Conservation (phyloP, 2,329 filamentous ascomycete species). For the Alternaria infectoria region DNA sequence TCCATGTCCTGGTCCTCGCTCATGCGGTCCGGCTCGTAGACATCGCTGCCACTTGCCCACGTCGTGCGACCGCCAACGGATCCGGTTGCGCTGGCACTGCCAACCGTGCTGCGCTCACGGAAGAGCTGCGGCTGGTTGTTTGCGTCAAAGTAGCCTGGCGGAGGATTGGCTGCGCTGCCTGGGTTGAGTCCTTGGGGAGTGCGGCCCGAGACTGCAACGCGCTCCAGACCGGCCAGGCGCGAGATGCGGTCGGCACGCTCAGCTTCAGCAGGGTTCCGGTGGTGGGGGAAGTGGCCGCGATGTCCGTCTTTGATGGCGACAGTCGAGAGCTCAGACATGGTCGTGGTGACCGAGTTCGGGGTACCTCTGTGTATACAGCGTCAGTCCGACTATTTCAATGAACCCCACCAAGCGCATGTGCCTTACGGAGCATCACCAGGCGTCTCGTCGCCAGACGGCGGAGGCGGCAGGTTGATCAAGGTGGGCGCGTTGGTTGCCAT, state of each 20-base stretch:
- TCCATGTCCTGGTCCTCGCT: constrained; percentile 70
- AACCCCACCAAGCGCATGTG: constrained; percentile 14
- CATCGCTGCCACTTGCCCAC: constrained; percentile 71
- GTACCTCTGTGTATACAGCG: constrained; percentile 69
- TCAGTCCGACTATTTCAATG: constrained; percentile 20
- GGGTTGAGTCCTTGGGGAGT: constrained; percentile 54
- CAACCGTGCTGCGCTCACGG: constrained; percentile 83
- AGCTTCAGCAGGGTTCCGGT: constrained; percentile 77
- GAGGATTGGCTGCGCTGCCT: constrained; percentile 49
- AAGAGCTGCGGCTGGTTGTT: constrained; percentile 71
- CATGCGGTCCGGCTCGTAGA: constrained; percentile 69
- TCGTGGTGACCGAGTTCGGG: constrained; percentile 89
- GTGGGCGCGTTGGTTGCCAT: constrained; percentile 62
- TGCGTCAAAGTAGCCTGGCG: constrained; percentile 77
- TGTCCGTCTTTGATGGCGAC: constrained; percentile 97
- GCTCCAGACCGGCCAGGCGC: constrained; percentile 88
- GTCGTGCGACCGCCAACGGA: constrained; percentile 73
- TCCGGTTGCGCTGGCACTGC: constrained; percentile 85
- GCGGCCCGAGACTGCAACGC: constrained; percentile 77
- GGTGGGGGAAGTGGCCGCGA: constrained; percentile 75
- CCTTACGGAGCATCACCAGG: constrained; percentile 88
- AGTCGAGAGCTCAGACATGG: constrained; percentile 88
- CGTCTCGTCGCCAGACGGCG: constrained; percentile 81
- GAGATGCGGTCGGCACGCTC: constrained; percentile 96
- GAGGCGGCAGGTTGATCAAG: constrained; percentile 82